Percentiles rank a stretch among this genome's conserved stretches.
phyloP scores from a whole-genome alignment of 2,329 filamentous ascomycete genomes.

The Verticillium zaregamsianum region DNA sequence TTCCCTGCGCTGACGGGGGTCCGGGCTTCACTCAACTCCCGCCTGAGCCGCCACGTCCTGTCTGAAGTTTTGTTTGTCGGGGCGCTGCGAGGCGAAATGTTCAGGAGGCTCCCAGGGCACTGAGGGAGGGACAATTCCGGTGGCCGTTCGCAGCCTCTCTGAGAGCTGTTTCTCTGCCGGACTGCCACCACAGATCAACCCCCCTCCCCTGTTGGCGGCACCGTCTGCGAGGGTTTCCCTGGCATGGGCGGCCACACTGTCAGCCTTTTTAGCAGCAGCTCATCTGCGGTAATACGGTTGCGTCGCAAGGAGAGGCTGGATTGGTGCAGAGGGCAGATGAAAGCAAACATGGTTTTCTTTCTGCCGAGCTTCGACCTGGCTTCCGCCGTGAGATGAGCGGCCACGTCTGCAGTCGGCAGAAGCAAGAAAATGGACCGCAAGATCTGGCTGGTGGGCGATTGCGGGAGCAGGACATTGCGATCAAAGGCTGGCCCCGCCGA shows the following conservation, averaged over 20 bases:
- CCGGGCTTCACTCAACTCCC: not conserved
- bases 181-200: not conserved
- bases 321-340: not conserved
- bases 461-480: not conserved
- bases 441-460: not conserved
- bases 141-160: not conserved
- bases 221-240: not conserved
- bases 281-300: not conserved
- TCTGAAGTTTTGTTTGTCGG: not conserved
- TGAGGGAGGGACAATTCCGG: not conserved
- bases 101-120: not conserved
- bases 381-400: not conserved
- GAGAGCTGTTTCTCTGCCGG: not conserved
- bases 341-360: not conserved
- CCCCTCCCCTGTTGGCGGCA: not conserved
- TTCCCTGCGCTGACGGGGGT: not conserved
- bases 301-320: not conserved
- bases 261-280: not conserved
- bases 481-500: not conserved
- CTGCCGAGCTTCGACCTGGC: not conserved
- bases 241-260: not conserved
- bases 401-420: not conserved
- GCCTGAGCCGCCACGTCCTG: not conserved
- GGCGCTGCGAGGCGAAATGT: not conserved
- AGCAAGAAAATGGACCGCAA: not conserved